Percentiles rank a stretch among this genome's conserved stretches.
Conservation (phyloP, 768 basidiomycete species). For the Macrolepiota fuliginosa region DNA sequence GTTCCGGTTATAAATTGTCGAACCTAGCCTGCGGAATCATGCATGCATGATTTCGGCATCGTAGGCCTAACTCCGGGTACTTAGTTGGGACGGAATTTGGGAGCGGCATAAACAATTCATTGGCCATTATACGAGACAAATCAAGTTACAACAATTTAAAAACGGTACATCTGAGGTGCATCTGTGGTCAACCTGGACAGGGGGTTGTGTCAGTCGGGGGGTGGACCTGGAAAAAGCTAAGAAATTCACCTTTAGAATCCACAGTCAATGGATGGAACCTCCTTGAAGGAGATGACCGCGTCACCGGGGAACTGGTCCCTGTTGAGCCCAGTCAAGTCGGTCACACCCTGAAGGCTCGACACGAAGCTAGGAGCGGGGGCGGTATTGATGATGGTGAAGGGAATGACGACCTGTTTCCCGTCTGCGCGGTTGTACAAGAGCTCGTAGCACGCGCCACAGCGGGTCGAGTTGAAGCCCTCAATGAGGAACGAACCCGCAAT, state of each 20-base stretch:
- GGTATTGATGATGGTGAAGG: constrained; percentile 13
- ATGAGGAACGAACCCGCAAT: constrained; percentile 5
- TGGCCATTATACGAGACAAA: too few species aligned
- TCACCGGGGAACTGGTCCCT: constrained; percentile 3
- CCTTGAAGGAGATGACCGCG: background rate
- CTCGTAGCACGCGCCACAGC: constrained; percentile 10
- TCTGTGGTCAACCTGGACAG: too few species aligned
- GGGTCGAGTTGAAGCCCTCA: constrained; percentile 9
- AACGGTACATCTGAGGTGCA: too few species aligned
- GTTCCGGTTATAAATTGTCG: too few species aligned
- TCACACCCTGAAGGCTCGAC: background rate
- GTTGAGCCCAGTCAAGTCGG: constrained; percentile 3
- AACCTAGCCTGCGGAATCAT: too few species aligned
- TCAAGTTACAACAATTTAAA: too few species aligned
- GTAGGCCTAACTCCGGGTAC: too few species aligned
- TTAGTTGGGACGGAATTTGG: too few species aligned
- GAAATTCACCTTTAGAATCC: constrained; percentile 5
- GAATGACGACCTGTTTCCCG: background rate
- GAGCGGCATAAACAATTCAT: too few species aligned
- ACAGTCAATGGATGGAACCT: constrained; percentile 5
- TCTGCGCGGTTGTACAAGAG: constrained; percentile 2
- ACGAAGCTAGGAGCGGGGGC: background rate
- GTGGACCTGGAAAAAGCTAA: too few species aligned
- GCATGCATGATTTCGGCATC: too few species aligned
- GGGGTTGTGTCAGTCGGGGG: too few species aligned